These are phyloP conservation scores for Candida glucosophila DNA, from an alignment of 1,139 yeast genomes.

Conservation along the genomic window DNA sequence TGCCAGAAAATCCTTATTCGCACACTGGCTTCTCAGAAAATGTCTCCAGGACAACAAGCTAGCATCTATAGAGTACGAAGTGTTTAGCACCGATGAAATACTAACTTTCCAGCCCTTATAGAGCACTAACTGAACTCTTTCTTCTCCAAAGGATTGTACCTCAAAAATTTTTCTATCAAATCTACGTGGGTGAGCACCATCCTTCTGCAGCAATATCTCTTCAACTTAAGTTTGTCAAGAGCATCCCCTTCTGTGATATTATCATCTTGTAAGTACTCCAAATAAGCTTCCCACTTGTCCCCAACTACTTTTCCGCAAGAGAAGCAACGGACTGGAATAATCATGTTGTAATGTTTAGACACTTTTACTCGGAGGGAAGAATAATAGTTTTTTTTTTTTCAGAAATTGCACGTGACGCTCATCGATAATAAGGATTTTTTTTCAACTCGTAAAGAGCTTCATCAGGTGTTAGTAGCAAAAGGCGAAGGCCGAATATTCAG, in stretches of 20 bases:
- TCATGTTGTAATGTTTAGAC: constrained; percentile 88
- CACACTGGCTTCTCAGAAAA: no score
- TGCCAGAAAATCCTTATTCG: no score
- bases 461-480: constrained; percentile 20
- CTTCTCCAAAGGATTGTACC: constrained; percentile 95
- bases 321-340: constrained; percentile 98
- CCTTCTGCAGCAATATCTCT: constrained; percentile 97
- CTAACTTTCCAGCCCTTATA: no score
- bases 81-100: no score
- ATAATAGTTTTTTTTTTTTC: constrained; percentile 41
- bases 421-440: constrained; percentile 7
- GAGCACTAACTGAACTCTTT: constrained; percentile 48
- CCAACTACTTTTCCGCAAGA: constrained; percentile 99
- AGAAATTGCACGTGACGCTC: constrained; percentile 20
- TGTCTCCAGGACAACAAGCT: no score
- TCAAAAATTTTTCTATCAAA: constrained; percentile 91
- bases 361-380: constrained; percentile 49
- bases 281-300: constrained; percentile 97
- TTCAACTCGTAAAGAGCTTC: constrained; percentile 35
- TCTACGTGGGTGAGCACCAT: constrained; percentile 99
- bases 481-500: constrained; percentile 1
- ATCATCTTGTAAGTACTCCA: constrained; percentile 83
- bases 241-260: constrained; percentile 93
- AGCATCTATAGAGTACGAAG: no score
- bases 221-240: constrained; percentile 79